These are phyloP conservation scores for Celoporthe dispersa DNA, from an alignment of 2,329 filamentous ascomycete species.

Conservation along the genomic window DNA sequence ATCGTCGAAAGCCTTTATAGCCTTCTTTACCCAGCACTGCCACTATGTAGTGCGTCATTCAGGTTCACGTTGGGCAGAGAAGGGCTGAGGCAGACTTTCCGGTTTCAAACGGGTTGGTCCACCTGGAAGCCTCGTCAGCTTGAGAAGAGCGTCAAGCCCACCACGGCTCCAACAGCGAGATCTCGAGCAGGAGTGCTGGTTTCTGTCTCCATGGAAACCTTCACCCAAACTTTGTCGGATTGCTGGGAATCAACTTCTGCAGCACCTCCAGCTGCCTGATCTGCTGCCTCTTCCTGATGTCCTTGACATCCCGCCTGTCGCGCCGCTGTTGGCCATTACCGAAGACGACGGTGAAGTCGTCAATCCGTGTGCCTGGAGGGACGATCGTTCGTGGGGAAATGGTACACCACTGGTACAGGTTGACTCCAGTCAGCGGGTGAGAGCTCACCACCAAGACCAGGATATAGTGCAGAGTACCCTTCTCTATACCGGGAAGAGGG, in stretches of 20 bases:
- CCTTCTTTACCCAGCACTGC: not conserved
- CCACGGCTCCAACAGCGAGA: not conserved
- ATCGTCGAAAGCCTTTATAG: not conserved
- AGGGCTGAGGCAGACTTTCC: not conserved
- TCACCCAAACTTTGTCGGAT: constrained; percentile 56
- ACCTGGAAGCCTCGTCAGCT: not conserved
- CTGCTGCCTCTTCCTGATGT: constrained; percentile 66
- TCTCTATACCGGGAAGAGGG: constrained; percentile 14
- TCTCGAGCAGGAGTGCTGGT: not conserved
- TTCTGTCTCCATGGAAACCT: not conserved
- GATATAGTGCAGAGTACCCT: not conserved
- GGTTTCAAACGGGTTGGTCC: not conserved
- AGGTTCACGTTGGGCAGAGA: not conserved
- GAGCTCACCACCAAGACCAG: constrained; percentile 31
- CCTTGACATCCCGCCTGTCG: constrained; percentile 65
- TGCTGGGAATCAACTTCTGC: constrained; percentile 68
- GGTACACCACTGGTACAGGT: constrained; percentile 56
- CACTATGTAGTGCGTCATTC: not conserved
- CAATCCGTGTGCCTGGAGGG: constrained; percentile 59
- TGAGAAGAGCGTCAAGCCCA: not conserved
- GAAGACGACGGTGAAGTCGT: constrained; percentile 72
- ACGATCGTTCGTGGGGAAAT: constrained; percentile 68
- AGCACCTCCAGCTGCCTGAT: constrained; percentile 71
- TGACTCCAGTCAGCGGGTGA: constrained; percentile 32
- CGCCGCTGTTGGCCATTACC: constrained; percentile 62